A percentile compares a stretch with the other conserved stretches of the same genome.
phyloP scores from a whole-genome alignment of 805 yeast genomes.

The Cephaloascus fragrans region DNA sequence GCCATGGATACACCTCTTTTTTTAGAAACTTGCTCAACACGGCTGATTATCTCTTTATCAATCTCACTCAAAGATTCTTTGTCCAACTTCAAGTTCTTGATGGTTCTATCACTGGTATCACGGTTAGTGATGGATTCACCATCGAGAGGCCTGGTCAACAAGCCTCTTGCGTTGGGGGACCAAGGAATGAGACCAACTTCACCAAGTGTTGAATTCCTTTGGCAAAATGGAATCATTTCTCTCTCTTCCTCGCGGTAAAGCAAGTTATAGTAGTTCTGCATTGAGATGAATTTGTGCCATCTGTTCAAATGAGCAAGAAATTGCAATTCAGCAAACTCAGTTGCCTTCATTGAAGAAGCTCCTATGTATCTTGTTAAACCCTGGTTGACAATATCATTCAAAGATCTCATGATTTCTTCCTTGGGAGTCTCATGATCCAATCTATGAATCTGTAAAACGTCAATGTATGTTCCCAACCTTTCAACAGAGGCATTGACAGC shows the following conservation, averaged over 20 bases:
- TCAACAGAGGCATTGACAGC: constrained; percentile 13
- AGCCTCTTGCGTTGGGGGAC: constrained; percentile 19
- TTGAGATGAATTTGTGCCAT: constrained; percentile 18
- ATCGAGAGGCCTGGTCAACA: constrained; percentile 13
- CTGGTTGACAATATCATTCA: constrained; percentile 5
- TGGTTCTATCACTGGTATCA: background rate
- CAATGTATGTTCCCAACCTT: constrained; percentile 19
- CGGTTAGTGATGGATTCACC: background rate
- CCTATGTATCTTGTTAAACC: constrained; percentile 6
- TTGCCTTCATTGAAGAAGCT: constrained; percentile 12
- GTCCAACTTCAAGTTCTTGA: background rate
- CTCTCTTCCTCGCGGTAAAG: constrained; percentile 19
- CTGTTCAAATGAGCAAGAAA: constrained; percentile 16
- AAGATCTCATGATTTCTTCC: constrained; percentile 10
- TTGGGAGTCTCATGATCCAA: constrained; percentile 14
- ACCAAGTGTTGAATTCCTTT: constrained; percentile 10
- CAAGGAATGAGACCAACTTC: constrained; percentile 18
- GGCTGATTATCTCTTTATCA: constrained; percentile 3
- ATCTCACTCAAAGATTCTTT: background rate
- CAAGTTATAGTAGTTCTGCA: constrained; percentile 20
- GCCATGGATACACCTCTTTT: constrained; percentile 8
- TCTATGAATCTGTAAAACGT: constrained; percentile 18
- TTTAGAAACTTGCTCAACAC: constrained; percentile 7
- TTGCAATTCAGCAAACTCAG: constrained; percentile 19
- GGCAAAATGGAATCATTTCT: constrained; percentile 19